Evolutionary conservation across 495 filamentous ascomycete genomes (phyloP), one percentile per base, ranked within the genome.

Genomic region (Daldinia childiae): DNA sequence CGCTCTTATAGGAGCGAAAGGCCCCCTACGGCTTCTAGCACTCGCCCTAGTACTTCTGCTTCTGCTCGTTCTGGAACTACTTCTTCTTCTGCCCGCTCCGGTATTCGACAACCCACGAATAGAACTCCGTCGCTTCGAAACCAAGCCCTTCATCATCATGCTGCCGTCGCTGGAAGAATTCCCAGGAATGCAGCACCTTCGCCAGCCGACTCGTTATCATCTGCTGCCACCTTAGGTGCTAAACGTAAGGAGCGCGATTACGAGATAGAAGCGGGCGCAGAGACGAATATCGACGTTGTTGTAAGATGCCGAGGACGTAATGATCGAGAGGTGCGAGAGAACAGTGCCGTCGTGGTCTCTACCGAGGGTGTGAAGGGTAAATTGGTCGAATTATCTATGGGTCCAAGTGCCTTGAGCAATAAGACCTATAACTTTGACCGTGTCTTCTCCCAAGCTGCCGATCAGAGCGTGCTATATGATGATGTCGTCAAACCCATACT

Each of bases 361-460:
- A 97, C 94, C 4, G 92, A 97, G 66, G 94, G 92, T 2, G 88
- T 93, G 26, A 93, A 91, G 72, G 94, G 94, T 6, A 93, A 91
- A 71, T 85, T 83, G 36, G 88, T 99, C 29, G 90, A 95, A 62
- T 80, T 99, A 38, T 94, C 92, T 3, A 97, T 99, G 93, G 95
- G 94, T 24, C 91, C 93, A 12, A 95, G 89, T 78, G 90, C 94
- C 36, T 79, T 98, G 45, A 96, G 92, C 79, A 97, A 98, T 78
- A 99, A 99, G 81, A 91, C 93, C 1, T 99, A 98, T 77, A 90
- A 91, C 64, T 99, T 99, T 75, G 95, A 99, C 79, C 94, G 93
- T 69, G 96, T 98, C 54, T 99, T 98, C 77, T 97, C 95, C 0
- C 92, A 93, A 7, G 95, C 95, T 2, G 95, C 96, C 6, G 96